Evolutionary conservation across 176 grass and related monocot genomes (phyloP).

Genomic region (Cenchrus purpureus): DNA sequence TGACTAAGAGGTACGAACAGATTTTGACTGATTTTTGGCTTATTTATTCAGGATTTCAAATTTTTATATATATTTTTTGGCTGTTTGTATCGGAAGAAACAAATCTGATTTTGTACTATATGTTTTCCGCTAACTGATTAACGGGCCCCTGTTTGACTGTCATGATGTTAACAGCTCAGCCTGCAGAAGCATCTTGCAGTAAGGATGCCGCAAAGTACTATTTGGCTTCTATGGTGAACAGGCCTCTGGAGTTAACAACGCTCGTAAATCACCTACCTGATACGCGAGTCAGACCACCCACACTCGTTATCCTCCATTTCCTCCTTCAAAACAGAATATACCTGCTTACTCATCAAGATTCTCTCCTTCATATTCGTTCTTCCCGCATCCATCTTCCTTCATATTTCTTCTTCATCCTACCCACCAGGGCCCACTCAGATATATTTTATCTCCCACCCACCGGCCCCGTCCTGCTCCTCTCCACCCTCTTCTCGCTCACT

Average conservation of each 20-base stretch:
- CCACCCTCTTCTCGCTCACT: too few species aligned
- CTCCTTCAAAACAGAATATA: too few species aligned
- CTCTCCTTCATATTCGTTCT: too few species aligned
- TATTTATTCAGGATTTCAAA: conserved; percentile 6
- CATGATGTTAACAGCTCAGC: conserved; percentile 26
- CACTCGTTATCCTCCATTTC: too few species aligned
- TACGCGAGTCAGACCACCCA: neutral
- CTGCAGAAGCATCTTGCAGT: conserved; percentile 41
- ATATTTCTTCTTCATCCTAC: too few species aligned
- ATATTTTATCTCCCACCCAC: too few species aligned
- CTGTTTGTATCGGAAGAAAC: conserved; percentile 32
- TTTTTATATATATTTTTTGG: neutral
- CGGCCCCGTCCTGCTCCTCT: too few species aligned
- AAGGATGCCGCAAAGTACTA: conserved; percentile 8
- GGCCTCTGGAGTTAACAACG: neutral
- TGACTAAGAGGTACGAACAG: conserved; percentile 33
- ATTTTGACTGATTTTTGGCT: conserved; percentile 6
- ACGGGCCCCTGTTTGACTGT: conserved; percentile 30
- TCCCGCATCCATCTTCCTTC: too few species aligned
- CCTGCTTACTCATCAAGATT: too few species aligned
- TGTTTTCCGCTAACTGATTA: conserved; percentile 9
- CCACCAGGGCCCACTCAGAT: too few species aligned
- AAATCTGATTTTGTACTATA: neutral
- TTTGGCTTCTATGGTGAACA: neutral
- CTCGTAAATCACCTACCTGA: neutral